phyloP scores from a whole-genome alignment of 225 moss, liverwort and hornwort species.

The Climacium dendroides region DNA sequence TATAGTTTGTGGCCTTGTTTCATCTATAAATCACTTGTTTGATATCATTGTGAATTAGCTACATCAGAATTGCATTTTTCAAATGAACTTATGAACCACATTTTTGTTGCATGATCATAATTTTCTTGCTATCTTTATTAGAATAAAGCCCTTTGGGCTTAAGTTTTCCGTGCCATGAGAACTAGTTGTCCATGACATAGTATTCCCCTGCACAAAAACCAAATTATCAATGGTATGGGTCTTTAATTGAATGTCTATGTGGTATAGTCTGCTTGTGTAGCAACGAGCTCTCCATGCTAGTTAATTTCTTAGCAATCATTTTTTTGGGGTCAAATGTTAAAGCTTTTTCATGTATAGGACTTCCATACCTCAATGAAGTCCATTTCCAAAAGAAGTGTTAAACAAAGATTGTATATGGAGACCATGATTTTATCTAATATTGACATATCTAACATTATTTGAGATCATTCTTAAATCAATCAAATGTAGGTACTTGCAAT shows the following conservation, averaged over 20 bases:
- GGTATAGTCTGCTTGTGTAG: neutral
- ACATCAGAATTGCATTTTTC: neutral
- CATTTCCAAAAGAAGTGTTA: neutral
- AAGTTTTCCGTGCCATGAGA: fast-evolving
- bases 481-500: fast-evolving
- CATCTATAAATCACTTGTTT: neutral
- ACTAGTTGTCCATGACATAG: neutral
- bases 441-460: neutral
- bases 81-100: neutral
- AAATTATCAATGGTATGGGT: neutral
- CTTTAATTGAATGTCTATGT: neutral
- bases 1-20: fast-evolving
- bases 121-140: neutral
- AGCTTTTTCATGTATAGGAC: neutral
- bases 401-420: neutral
- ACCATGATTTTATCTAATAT: neutral
- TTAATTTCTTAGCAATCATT: neutral
- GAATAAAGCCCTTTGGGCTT: neutral
- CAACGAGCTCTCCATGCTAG: neutral
- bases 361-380: neutral
- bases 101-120: neutral
- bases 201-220: fast-evolving
- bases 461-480: neutral
- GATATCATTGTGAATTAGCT: neutral
- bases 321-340: neutral